Percentiles rank a stretch among this genome's conserved stretches.
phyloP scores from a whole-genome alignment of 1,139 yeast species.

The Eremothecium cymbalariae region DNA sequence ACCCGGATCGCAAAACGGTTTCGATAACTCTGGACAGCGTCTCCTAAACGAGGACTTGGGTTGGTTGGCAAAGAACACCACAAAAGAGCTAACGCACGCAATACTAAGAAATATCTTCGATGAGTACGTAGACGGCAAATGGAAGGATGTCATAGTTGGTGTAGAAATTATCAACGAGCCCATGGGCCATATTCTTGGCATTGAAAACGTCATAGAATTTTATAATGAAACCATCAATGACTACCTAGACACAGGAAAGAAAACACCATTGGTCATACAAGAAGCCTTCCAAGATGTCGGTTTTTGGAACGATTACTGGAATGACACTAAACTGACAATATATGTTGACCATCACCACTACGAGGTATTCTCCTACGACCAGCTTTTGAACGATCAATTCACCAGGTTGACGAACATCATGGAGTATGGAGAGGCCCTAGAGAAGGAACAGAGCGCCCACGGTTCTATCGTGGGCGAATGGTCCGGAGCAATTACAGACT shows the following conservation, averaged over 20 bases:
- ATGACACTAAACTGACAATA: slow-evolving; percentile 35
- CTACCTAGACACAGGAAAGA: slow-evolving; percentile 33
- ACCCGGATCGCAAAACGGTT: slow-evolving; percentile 67
- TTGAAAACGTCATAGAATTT: slow-evolving; percentile 36
- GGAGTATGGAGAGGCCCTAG: slow-evolving; percentile 35
- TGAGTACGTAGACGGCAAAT: slow-evolving; percentile 49
- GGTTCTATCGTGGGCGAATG: slow-evolving; percentile 55
- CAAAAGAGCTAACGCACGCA: slow-evolving; percentile 37
- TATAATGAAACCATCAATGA: slow-evolving; percentile 30
- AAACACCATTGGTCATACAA: slow-evolving; percentile 46
- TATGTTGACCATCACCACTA: slow-evolving; percentile 54
- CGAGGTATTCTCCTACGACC: slow-evolving; percentile 45
- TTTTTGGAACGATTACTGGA: slow-evolving; percentile 44
- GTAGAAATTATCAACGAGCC: slow-evolving; percentile 63
- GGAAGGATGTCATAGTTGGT: slow-evolving; percentile 47
- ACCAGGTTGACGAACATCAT: slow-evolving; percentile 8
- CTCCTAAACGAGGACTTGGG: slow-evolving; percentile 35
- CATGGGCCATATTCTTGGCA: slow-evolving; percentile 39
- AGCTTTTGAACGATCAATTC: slow-evolving; percentile 33
- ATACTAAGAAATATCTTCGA: slow-evolving; percentile 40
- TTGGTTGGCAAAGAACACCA: slow-evolving; percentile 42
- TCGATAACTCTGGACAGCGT: slow-evolving; percentile 57
- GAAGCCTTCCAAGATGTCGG: slow-evolving; percentile 50
- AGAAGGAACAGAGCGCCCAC: slow-evolving; percentile 36
- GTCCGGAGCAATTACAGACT: slow-evolving; percentile 59